These are phyloP conservation scores for Pascua sp. DNA, from an alignment of 1,284 basidiomycete species.

Conservation along the genomic window DNA sequence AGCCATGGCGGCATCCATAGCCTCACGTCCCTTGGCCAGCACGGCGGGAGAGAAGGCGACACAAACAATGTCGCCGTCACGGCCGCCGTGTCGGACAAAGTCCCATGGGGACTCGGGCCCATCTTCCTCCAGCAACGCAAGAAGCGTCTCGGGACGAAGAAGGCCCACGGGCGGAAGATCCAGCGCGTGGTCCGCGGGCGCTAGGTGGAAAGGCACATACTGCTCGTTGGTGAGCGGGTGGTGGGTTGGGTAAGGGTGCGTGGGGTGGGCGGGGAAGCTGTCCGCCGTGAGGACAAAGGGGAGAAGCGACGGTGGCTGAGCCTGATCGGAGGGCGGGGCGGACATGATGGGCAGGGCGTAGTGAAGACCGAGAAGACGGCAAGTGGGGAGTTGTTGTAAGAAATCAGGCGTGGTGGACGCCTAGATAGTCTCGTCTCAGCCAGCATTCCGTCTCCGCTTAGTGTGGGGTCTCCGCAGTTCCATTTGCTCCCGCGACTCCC, in stretches of 20 bases:
- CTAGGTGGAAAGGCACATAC: conserved; percentile 19
- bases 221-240: conserved; percentile 10
- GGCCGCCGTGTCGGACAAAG: neutral
- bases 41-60: conserved; percentile 31
- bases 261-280: conserved; percentile 54
- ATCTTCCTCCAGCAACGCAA: conserved; percentile 3
- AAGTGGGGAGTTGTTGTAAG: too few relatives aligned
- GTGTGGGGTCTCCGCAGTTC: too few relatives aligned
- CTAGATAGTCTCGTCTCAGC: too few relatives aligned
- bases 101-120: neutral
- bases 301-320: conserved; percentile 50
- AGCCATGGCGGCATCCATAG: conserved; percentile 41
- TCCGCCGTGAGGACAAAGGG: conserved; percentile 62
- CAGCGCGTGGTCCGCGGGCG: neutral
- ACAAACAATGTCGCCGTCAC: conserved; percentile 8
- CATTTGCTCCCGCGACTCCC: too few relatives aligned
- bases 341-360: too few relatives aligned
- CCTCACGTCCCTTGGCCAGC: conserved; percentile 25
- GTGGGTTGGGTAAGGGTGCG: conserved; percentile 16
- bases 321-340: too few relatives aligned
- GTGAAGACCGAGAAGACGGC: too few relatives aligned
- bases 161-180: conserved; percentile 17
- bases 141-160: conserved; percentile 13
- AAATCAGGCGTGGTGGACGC: too few relatives aligned
- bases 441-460: too few relatives aligned